These are phyloP conservation scores for Nasturtium officinale DNA, from an alignment of 345 rosid genomes.

Conservation along the genomic window DNA sequence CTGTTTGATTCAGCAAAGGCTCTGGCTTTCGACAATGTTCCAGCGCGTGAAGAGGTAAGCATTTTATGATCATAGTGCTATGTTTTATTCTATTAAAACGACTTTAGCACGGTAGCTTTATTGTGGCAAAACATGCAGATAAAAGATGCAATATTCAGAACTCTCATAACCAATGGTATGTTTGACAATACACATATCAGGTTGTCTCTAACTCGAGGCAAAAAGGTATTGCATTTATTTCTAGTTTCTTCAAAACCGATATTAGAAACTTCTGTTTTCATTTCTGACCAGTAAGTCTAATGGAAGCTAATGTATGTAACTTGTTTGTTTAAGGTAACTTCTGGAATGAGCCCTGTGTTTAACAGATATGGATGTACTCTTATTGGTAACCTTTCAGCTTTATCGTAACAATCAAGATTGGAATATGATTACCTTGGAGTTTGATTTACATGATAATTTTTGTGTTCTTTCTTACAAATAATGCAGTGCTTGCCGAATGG, in stretches of 20 bases:
- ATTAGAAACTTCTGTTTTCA: too few relatives aligned
- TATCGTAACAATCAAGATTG: too few relatives aligned
- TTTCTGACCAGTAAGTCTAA: too few relatives aligned
- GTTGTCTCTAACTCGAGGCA: slow-evolving; percentile 88
- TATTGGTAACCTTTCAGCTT: slow-evolving; percentile 52
- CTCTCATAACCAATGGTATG: slow-evolving; percentile 85
- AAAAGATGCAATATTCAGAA: slow-evolving; percentile 84
- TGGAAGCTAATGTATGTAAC: too few relatives aligned
- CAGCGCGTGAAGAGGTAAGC: slow-evolving; percentile 70
- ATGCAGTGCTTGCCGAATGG: slow-evolving; percentile 95
- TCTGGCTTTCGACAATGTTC: slow-evolving; percentile 81
- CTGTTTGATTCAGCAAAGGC: slow-evolving; percentile 94
- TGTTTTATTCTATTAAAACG: too few relatives aligned
- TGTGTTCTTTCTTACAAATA: too few relatives aligned
- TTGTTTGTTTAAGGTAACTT: slow-evolving; percentile 63
- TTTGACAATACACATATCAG: slow-evolving; percentile 85
- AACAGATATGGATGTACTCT: slow-evolving; percentile 88
- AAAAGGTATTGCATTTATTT: slow-evolving; percentile 68
- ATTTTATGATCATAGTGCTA: too few relatives aligned
- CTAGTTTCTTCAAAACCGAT: too few relatives aligned
- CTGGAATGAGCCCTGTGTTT: slow-evolving; percentile 94
- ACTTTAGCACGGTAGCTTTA: too few relatives aligned
- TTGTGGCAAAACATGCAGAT: too few relatives aligned
- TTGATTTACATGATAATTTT: too few relatives aligned
- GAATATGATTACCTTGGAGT: too few relatives aligned